Conservation (phyloP, 2,329 filamentous ascomycete species). For the Fusarium goolgardi region DNA sequence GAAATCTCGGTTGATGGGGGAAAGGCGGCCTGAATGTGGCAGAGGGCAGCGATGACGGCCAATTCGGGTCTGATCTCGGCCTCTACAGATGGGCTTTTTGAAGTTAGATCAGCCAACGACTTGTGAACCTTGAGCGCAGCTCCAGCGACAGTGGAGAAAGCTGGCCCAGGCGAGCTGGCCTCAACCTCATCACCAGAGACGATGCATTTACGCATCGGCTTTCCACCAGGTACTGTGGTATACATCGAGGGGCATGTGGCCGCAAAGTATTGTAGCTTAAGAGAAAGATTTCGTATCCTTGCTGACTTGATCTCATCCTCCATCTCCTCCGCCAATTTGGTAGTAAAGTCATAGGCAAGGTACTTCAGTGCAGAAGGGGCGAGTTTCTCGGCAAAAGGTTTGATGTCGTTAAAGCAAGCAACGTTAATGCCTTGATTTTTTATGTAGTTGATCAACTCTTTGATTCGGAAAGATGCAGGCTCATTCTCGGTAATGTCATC, state of each 20-base stretch:
- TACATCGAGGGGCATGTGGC: constrained; percentile 53
- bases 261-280: constrained; percentile 60
- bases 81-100: constrained; percentile 35
- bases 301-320: constrained; percentile 42
- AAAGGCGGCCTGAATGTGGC: constrained; percentile 50
- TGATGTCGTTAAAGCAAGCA: constrained; percentile 62
- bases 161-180: constrained; percentile 35
- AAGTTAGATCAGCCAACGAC: constrained; percentile 20
- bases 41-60: constrained; percentile 52
- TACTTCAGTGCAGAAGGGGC: constrained; percentile 54
- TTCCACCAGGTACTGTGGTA: constrained; percentile 31
- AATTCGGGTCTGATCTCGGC: constrained; percentile 51
- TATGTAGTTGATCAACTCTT: constrained; percentile 53
- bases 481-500: constrained; percentile 46
- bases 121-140: constrained; percentile 39
- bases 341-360: constrained; percentile 54
- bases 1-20: constrained; percentile 39
- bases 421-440: constrained; percentile 52
- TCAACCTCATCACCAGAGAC: constrained; percentile 42
- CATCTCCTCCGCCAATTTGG: constrained; percentile 48
- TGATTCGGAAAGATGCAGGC: constrained; percentile 49
- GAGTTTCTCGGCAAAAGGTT: constrained; percentile 57
- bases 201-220: constrained; percentile 41
- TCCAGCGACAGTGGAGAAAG: constrained; percentile 43
- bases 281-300: constrained; percentile 51